A percentile compares a stretch with the other conserved stretches of the same genome.
Evolutionary conservation across 2,329 filamentous ascomycete species (phyloP).

Genomic region (Daldinia sp.): DNA sequence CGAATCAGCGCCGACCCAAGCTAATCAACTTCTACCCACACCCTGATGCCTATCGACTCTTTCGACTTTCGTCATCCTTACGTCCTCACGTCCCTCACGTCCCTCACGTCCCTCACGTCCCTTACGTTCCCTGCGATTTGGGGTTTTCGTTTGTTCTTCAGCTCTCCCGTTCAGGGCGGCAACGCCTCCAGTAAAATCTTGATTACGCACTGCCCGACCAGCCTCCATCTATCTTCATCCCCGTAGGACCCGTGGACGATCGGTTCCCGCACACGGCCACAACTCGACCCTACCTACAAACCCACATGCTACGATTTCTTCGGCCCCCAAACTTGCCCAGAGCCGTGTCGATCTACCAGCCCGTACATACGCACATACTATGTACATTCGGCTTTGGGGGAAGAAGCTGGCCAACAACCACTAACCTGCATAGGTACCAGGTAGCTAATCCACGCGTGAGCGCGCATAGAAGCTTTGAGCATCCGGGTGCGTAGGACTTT

Average conservation of each 20-base stretch:
- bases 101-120: constrained; percentile 13
- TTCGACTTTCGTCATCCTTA: neutral
- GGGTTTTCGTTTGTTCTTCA: constrained; percentile 5
- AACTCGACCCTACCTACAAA: neutral
- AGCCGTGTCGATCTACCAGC: neutral
- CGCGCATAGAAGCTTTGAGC: neutral
- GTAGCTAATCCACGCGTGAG: neutral
- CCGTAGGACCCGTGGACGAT: constrained; percentile 14
- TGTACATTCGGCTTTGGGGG: neutral
- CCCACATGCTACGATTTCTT: neutral
- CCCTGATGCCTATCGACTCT: neutral
- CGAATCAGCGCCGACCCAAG: neutral
- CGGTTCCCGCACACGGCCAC: constrained; percentile 6
- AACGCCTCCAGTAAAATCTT: constrained; percentile 24
- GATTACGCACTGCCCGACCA: constrained; percentile 11
- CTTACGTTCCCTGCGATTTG: too few species aligned
- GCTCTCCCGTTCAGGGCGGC: constrained; percentile 7
- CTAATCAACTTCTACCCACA: neutral
- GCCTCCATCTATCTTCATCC: neutral
- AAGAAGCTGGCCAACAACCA: neutral
- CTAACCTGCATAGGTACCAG: neutral
- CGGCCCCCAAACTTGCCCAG: neutral
- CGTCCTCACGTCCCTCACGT: constrained; percentile 24
- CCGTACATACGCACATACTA: too few species aligned
- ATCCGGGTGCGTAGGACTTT: constrained; percentile 9